Evolutionary conservation across 306 rosid species (phyloP).

Genomic region (Glycine latifolia): DNA sequence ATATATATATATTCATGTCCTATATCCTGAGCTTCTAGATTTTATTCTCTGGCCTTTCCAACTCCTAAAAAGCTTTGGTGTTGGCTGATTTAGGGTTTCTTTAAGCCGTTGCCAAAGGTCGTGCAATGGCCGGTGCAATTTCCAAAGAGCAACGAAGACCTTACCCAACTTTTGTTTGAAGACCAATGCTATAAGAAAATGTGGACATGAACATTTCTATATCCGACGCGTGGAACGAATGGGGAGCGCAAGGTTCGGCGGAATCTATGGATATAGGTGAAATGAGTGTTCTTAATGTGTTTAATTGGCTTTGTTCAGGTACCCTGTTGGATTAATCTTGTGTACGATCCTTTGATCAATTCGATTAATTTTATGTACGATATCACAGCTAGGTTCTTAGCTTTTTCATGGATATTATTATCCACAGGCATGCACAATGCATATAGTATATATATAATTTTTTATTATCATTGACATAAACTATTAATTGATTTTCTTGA

Average conservation of each 20-base stretch:
- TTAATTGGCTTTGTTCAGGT: not conserved
- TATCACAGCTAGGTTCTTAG: conserved; percentile 57
- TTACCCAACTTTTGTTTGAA: conserved; percentile 49
- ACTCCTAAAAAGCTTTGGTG: conserved; percentile 5
- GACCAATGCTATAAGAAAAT: conserved; percentile 5
- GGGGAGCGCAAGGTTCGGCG: conserved; percentile 55
- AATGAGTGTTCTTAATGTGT: conserved; percentile 40
- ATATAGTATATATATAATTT: too few relatives aligned
- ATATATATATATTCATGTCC: conserved; percentile 2
- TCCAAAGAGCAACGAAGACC: conserved; percentile 51
- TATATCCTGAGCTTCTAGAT: conserved; percentile 51
- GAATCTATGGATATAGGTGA: conserved; percentile 45
- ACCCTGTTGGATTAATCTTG: conserved; percentile 1
- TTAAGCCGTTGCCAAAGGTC: conserved; percentile 59
- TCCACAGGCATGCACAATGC: conserved; percentile 13
- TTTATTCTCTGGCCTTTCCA: conserved; percentile 53
- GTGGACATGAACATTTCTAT: not conserved
- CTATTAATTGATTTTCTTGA: too few relatives aligned
- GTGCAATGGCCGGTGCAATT: conserved; percentile 79
- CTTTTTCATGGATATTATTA: conserved; percentile 43
- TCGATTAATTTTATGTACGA: conserved; percentile 48
- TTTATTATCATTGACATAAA: too few relatives aligned
- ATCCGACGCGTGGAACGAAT: conserved; percentile 58
- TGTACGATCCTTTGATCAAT: conserved; percentile 36
- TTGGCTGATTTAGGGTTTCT: conserved; percentile 29